These are phyloP conservation scores for Myriosclerotinia duriaeana DNA, from an alignment of 2,329 filamentous ascomycete species.

Conservation along the genomic window DNA sequence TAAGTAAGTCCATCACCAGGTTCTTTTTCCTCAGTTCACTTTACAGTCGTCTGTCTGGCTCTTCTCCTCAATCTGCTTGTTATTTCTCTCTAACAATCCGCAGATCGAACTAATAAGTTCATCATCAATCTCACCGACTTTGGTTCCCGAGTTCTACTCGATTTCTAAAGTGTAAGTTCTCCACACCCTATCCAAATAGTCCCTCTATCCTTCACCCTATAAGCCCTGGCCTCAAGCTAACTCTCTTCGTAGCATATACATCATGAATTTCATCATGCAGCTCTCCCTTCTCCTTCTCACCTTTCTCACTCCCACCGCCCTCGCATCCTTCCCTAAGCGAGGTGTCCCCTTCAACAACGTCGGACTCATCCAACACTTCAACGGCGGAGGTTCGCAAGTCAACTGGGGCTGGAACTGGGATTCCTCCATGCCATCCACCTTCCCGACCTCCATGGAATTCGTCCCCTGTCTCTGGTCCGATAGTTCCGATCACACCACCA, in stretches of 20 bases:
- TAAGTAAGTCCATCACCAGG: neutral
- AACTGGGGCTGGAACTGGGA: conserved; percentile 69
- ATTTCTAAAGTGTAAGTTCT: neutral
- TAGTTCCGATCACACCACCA: conserved; percentile 23
- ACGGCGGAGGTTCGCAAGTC: conserved; percentile 26
- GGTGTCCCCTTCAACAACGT: conserved; percentile 28
- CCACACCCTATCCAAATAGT: no score
- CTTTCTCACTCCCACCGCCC: neutral
- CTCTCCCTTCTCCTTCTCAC: neutral
- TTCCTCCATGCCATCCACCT: conserved; percentile 45
- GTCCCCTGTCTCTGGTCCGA: conserved; percentile 64
- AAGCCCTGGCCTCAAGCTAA: neutral
- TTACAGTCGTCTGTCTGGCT: neutral
- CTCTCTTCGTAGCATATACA: neutral
- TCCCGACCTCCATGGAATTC: conserved; percentile 52
- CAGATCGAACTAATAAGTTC: no score
- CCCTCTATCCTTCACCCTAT: no score
- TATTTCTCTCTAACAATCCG: neutral
- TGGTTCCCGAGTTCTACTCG: neutral
- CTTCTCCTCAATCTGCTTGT: no score
- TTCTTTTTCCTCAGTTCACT: neutral
- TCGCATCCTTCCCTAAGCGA: conserved; percentile 21
- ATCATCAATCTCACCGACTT: neutral
- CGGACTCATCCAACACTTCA: conserved; percentile 27
- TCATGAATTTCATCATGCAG: conserved; percentile 8